Evolutionary conservation across 2,329 filamentous ascomycete species (phyloP).

Genomic region (Penicillium sp.): DNA sequence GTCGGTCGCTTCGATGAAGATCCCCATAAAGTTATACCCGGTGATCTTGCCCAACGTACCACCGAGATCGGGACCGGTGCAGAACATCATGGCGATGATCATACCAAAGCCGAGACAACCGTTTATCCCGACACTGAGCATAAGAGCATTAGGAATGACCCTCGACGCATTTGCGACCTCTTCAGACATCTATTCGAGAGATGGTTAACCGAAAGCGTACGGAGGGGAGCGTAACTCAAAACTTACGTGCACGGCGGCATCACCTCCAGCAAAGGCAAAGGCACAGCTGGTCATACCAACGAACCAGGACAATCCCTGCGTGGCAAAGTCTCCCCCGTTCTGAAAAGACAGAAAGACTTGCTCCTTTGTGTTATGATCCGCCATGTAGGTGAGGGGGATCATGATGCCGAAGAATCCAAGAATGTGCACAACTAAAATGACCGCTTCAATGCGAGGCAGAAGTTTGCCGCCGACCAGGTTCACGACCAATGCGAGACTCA

Average conservation of each 20-base stretch:
- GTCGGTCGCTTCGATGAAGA: constrained; percentile 30
- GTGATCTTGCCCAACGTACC: constrained; percentile 22
- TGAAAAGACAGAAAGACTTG: constrained; percentile 49
- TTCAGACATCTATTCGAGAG: constrained; percentile 30
- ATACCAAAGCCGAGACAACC: constrained; percentile 36
- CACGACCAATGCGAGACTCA: constrained; percentile 36
- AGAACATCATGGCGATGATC: constrained; percentile 38
- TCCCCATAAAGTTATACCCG: constrained; percentile 35
- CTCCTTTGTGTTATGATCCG: constrained; percentile 41
- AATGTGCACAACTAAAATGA: constrained; percentile 50
- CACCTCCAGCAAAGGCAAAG: constrained; percentile 37
- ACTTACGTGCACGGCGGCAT: constrained; percentile 41
- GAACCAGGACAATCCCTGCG: constrained; percentile 40
- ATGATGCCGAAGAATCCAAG: constrained; percentile 54
- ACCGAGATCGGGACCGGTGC: constrained; percentile 30
- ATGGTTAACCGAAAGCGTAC: neutral
- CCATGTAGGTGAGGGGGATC: constrained; percentile 46
- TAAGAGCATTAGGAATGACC: constrained; percentile 36
- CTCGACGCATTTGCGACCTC: constrained; percentile 39
- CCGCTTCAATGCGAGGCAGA: constrained; percentile 48
- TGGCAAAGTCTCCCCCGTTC: constrained; percentile 48
- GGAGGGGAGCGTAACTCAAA: neutral
- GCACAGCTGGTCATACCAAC: constrained; percentile 36
- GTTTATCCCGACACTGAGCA: constrained; percentile 37
- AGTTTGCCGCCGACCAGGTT: constrained; percentile 45